Percentiles rank a stretch among this genome's conserved stretches.
Evolutionary conservation across 352 stramenopile species (phyloP).

Genomic region (Phytophthora capsici): DNA sequence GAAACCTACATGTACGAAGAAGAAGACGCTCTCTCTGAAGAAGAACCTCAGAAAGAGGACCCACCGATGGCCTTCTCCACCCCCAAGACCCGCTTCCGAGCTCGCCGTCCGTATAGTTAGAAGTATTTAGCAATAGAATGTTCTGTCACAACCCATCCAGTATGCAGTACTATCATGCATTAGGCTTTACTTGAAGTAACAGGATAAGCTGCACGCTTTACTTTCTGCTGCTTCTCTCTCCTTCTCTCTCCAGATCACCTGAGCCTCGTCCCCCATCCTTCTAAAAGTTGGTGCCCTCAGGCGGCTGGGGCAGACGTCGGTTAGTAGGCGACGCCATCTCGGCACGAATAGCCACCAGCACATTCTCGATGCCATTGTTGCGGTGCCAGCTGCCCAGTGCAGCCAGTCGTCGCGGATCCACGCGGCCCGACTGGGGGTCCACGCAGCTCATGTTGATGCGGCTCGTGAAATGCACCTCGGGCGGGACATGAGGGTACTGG

Average conservation of each 20-base stretch:
- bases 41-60: conserved; percentile 33
- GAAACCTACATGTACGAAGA: conserved; percentile 19
- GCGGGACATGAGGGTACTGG: conserved; percentile 94
- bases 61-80: conserved; percentile 28
- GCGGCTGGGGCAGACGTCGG: conserved; percentile 90
- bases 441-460: conserved; percentile 98
- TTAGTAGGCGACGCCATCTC: conserved; percentile 91
- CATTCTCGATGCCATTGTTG: conserved; percentile 91
- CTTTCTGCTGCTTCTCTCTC: conserved; percentile 10
- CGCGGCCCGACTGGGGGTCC: conserved; percentile 86
- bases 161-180: conserved; percentile 45
- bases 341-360: conserved; percentile 88
- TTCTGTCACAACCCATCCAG: conserved; percentile 6
- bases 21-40: conserved; percentile 19
- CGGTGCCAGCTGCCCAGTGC: conserved; percentile 85
- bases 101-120: conserved; percentile 29
- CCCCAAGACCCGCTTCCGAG: conserved; percentile 34
- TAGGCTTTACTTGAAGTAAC: conserved; percentile 37
- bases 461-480: conserved; percentile 95
- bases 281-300: conserved; percentile 93
- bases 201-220: conserved; percentile 9
- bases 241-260: conserved; percentile 8
- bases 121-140: conserved; percentile 32
- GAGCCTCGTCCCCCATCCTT: conserved; percentile 26
- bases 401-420: conserved; percentile 77